Base-by-base conservation (phyloP, 2,329 filamentous ascomycete genomes). In the Arthrobotrys sphaeroides region DNA sequence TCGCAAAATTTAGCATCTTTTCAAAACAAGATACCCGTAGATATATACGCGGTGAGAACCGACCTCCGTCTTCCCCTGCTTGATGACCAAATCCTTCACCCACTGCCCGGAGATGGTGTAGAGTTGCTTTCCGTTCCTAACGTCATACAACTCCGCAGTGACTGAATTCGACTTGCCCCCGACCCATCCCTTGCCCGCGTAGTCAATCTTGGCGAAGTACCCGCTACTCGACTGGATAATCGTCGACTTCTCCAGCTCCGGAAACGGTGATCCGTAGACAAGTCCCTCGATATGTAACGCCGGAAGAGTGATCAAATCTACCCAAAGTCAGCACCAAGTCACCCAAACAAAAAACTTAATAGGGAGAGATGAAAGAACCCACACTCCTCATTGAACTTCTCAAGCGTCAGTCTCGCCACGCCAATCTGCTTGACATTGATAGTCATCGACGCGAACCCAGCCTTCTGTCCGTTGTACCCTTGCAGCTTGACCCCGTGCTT, bases 401-500 rank as follows among this genome's bases (percentile, higher is more conserved):
- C 86, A n/a, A 87, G 80, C 33, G 83, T 83, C n/a, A 87, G 78
- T 1, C 86, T 79, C 42, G 94, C 94, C 81, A 97, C 94, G 36
- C 94, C 94, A 79, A 96, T 90, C 84, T 96, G 93, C 86, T 96
- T 97, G 81, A 99, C 91, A 80, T 94, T 91, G 83, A 98, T 97
- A 47, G 94, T 97, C 79, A 78, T 78, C 40, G 91, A 90, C 77
- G 91, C 92, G 83, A 99, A 97, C 13, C 93, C 96, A 2, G 94
- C 94, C 83, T 97, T 98, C 82, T 98, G 95, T 13, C 92, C 94
- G 81, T 98, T 97, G 85, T 97, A 97, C 62, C 94, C 94, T 84
- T 90, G 85, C n/a, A 90, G n/a, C 81, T 86, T 86, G 57, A 98
- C 89, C 73, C 93, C 93, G 77, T 95, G 89, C 81, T 92, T 88